Conservation (phyloP, 2,329 filamentous ascomycete species). For the Grosmannia serpens region DNA sequence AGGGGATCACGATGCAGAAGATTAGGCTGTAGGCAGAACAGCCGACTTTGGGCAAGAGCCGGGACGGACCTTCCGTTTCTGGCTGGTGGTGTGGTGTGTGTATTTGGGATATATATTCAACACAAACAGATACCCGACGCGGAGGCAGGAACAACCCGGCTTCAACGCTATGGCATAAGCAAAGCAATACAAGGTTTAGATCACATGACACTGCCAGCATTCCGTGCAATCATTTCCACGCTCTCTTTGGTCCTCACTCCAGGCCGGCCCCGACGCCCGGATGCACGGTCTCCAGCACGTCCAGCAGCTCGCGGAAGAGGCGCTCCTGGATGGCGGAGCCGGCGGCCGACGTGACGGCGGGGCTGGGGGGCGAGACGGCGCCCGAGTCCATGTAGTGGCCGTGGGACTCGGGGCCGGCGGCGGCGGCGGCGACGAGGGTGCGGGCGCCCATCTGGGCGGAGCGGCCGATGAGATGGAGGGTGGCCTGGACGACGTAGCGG, state of each 20-base stretch:
- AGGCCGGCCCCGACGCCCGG: constrained; percentile 23
- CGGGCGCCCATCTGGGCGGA: constrained; percentile 27
- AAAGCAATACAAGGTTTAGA: neutral
- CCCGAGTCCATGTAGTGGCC: constrained; percentile 29
- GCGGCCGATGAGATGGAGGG: constrained; percentile 20
- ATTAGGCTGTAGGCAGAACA: neutral
- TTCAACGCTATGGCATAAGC: neutral
- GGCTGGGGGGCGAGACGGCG: constrained; percentile 16
- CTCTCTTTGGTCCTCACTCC: neutral
- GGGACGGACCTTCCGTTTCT: neutral
- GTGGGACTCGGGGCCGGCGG: constrained; percentile 25
- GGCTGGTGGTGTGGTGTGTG: neutral
- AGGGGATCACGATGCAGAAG: neutral
- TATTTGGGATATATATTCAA: neutral
- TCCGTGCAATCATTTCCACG: neutral
- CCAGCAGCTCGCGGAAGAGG: constrained; percentile 31
- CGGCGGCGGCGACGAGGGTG: constrained; percentile 25
- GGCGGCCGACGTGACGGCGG: constrained; percentile 24
- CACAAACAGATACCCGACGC: neutral
- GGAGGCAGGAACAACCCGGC: neutral
- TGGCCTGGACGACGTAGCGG: constrained; percentile 11
- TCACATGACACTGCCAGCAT: neutral
- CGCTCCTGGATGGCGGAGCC: constrained; percentile 23
- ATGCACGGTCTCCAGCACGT: constrained; percentile 29
- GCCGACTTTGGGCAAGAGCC: neutral